Evolutionary conservation across 768 basidiomycete species (phyloP), one percentile per base, ranked within the genome.

Genomic region (Macrolepiota dolichaula): DNA sequence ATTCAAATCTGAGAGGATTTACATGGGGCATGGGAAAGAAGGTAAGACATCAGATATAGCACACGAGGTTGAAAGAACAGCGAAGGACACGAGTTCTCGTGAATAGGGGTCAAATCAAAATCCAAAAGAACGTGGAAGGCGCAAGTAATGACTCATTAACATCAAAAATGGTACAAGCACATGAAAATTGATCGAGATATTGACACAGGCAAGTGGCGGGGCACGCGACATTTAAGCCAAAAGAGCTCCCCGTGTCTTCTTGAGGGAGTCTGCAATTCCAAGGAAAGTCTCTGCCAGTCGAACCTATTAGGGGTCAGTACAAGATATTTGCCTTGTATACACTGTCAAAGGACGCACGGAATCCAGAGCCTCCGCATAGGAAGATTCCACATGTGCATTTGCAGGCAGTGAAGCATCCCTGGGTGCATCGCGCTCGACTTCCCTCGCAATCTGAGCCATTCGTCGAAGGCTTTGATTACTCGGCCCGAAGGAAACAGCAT

Each of bases 221-320:
- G 13, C 19, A 27, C 19, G 15, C 22, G 10, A 11, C 9, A 19
- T 19, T 60, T 29, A 60, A 32, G 42, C 70, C 62, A 85, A 67
- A 57, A 86, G 67, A 19, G 79, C 74, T 0, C 81, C 85, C 65
- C 85, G 72, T 3, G 85, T 81, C 65, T 82, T 87, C 63, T 76
- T 75, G 70, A 87, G 67, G 0, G 85, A 84, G 55, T 84, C 82
- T 0, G 84, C 84, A 56, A 86, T 77, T 32, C 79, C 79, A 24
- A 86, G 66, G 76, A 87, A 86, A 2, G 85, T 81, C 65, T 85
- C 75, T 0, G 85, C 79, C 10, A 86, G 76, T 61, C 76, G 78
- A 12, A 85, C 74, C 85, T 86, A 61, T 27, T 24, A 47, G 36
- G 17, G 25, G 24, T 55, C 2, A 29, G 37, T 25, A 55, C 11